phyloP scores from a whole-genome alignment of 495 filamentous ascomycete species.

The Penicillium mononematosum region DNA sequence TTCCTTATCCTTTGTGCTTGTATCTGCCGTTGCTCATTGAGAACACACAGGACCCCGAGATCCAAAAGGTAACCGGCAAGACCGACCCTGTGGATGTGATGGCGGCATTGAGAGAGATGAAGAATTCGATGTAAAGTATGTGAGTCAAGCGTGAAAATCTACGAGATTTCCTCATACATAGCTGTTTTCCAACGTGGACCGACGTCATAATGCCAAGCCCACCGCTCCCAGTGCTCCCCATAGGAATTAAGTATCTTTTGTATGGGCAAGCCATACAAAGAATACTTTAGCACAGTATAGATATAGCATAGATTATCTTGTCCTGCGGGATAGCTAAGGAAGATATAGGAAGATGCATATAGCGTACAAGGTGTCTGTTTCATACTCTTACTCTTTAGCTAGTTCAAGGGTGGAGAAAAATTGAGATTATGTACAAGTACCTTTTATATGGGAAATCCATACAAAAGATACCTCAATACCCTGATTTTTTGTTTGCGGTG shows the following conservation, averaged over 20 bases:
- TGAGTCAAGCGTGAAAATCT: neutral
- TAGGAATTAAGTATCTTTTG: too few relatives aligned
- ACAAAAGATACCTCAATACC: neutral
- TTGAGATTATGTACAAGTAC: neutral
- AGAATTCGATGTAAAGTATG: constrained; percentile 62
- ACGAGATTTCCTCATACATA: neutral
- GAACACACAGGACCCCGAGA: constrained; percentile 64
- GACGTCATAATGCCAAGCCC: neutral
- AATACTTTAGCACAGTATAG: too few relatives aligned
- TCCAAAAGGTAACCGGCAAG: constrained; percentile 82
- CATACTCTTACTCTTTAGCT: neutral
- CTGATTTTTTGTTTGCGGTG: constrained; percentile 7
- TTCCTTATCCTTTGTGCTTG: constrained; percentile 6
- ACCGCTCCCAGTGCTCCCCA: neutral
- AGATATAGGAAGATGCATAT: too few relatives aligned
- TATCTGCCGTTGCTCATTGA: neutral
- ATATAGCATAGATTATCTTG: too few relatives aligned
- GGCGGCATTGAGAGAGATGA: constrained; percentile 83
- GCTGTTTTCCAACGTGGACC: neutral
- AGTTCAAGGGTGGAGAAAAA: neutral
- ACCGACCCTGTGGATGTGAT: constrained; percentile 84
- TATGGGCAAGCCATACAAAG: too few relatives aligned
- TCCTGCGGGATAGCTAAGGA: too few relatives aligned
- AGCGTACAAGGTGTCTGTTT: too few relatives aligned
- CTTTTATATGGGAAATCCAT: neutral